Base-by-base conservation (phyloP, 2,329 filamentous ascomycete genomes). In the Polytolypa hystricis region DNA sequence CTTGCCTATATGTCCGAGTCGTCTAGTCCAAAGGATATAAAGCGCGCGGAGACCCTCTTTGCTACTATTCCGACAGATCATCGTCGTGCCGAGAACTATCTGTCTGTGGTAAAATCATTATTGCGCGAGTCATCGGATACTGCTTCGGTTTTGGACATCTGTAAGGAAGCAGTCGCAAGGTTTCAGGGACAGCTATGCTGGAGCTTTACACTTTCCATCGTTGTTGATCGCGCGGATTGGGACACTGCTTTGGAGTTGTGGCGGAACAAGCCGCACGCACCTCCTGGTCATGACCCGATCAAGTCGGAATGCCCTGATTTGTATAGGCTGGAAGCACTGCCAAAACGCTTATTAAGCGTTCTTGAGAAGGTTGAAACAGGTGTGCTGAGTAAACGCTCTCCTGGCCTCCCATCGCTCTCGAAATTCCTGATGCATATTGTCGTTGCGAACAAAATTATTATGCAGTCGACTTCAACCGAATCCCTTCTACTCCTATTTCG, bases 11-110 rank as follows among this genome's bases (percentile, higher is more conserved):
- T 70, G 9, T 56, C 58, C 5, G 46, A 42, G n/a, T 69, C 67
- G 8, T 40, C 47, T 28, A 44, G 52, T 9, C 23, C 49, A 2
- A 33, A 57, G 16, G 60, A 72, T 47, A 53, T 61, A 10, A 56
- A 58, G 39, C 62, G 66, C 31, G 55, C 60, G 12, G 55, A 64
- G 33, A 42, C 56, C n/a, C 41, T 74, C 6, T 74, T 74, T 46
- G 49, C 64, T 19, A 39, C 44, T 3, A 58, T 72, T 17, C 48
- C 57, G 3, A 16, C 41, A 1, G 37, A 55, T 6, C 37, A 57
- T 25, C 63, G 67, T 17, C 58, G 54, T 2, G 45, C 54, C 5
- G 52, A 55, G 4, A 62, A 68, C 35, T 75, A 72, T 47, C 48
- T 58, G 35, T 49, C 57, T 27, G 58, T 64, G 17, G 59, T 68